Percentiles rank a stretch among this genome's conserved stretches.
Conservation (phyloP, 495 filamentous ascomycete species). For the Neurospora intermedia region DNA sequence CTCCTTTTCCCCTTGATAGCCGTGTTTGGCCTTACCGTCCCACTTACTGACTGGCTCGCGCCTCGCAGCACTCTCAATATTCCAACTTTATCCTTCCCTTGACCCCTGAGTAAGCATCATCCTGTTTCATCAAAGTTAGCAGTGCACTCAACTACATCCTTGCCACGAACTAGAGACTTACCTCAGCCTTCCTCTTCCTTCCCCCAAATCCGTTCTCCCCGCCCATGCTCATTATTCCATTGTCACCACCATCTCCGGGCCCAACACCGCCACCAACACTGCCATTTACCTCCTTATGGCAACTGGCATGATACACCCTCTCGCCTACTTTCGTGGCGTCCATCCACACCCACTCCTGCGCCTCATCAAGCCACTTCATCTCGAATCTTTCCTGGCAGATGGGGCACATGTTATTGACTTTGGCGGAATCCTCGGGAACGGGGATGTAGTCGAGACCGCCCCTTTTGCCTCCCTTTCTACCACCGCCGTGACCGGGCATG, state of each 20-base stretch:
- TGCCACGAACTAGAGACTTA: conserved; percentile 22
- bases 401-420: conserved; percentile 65
- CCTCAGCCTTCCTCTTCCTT: conserved; percentile 71
- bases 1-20: background rate
- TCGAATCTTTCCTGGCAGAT: conserved; percentile 95
- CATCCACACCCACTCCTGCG: conserved; percentile 94
- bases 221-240: background rate
- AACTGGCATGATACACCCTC: conserved; percentile 81
- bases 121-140: background rate
- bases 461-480: background rate
- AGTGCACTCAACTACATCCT: background rate
- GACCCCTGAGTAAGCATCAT: background rate
- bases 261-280: conserved; percentile 31
- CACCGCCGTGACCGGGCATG: background rate
- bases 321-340: conserved; percentile 71
- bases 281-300: conserved; percentile 60
- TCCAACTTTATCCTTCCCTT: background rate
- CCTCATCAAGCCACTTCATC: conserved; percentile 77
- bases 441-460: conserved; percentile 48
- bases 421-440: conserved; percentile 56
- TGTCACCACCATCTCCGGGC: conserved; percentile 46
- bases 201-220: background rate
- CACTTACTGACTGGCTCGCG: background rate
- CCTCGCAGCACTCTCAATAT: background rate
- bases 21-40: background rate